Conservation (phyloP, 2,329 filamentous ascomycete genomes). For the Teratosphaeria zuluensis region DNA sequence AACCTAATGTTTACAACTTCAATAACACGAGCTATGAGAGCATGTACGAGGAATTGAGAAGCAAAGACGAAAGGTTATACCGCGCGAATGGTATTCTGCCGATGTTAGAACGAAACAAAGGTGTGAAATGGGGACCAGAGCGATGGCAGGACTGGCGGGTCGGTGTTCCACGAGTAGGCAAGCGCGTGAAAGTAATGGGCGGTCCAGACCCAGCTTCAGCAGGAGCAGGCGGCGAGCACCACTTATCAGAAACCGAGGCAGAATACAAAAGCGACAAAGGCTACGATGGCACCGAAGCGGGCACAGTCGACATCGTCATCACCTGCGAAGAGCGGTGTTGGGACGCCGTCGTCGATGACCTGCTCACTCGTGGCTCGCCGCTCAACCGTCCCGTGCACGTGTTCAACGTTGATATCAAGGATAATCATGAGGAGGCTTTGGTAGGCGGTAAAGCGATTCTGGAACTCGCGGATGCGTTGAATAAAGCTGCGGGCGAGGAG, state of each 20-base stretch:
- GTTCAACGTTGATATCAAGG: constrained; percentile 96
- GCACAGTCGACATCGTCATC: constrained; percentile 86
- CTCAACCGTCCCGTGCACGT: constrained; percentile 92
- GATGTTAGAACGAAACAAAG: constrained; percentile 87
- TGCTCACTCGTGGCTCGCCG: constrained; percentile 73
- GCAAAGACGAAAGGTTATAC: constrained; percentile 81
- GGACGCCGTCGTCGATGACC: constrained; percentile 92
- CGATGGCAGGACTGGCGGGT: constrained; percentile 97
- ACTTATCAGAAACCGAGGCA: constrained; percentile 6
- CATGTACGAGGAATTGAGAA: constrained; percentile 84
- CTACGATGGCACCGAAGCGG: constrained; percentile 70
- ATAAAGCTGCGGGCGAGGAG: constrained; percentile 70
- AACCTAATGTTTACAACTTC: constrained; percentile 97
- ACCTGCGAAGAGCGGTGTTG: constrained; percentile 97
- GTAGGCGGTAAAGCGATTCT: constrained; percentile 86
- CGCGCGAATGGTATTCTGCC: constrained; percentile 85
- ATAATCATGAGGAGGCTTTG: constrained; percentile 94
- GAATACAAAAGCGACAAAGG: constrained; percentile 61
- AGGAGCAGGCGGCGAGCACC: background rate
- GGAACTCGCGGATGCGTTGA: constrained; percentile 78
- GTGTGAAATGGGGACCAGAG: constrained; percentile 91
- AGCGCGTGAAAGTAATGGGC: constrained; percentile 25
- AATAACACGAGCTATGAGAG: constrained; percentile 91
- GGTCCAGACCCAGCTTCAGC: background rate
- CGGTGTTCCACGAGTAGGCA: constrained; percentile 70